Conservation (phyloP, 345 rosid genomes). For the Eucalyptus regnans region DNA sequence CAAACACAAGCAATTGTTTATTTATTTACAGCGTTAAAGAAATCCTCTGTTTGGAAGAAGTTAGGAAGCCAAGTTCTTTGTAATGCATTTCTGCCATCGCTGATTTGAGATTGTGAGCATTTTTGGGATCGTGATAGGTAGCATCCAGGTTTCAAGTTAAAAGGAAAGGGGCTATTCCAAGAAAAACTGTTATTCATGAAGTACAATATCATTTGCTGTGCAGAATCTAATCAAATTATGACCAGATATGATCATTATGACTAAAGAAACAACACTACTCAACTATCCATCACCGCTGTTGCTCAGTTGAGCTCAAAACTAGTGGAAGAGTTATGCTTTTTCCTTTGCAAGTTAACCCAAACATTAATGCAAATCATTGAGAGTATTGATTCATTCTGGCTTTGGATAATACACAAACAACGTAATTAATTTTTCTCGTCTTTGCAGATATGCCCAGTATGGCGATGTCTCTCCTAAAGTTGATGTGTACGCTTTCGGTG, state of each 20-base stretch:
- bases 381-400: background rate
- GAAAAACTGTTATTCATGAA: background rate
- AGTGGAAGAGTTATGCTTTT: background rate
- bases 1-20: background rate
- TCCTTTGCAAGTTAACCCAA: background rate
- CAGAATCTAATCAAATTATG: background rate
- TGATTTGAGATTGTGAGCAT: background rate
- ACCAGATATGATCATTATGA: background rate
- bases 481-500: slow-evolving; percentile 95
- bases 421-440: background rate
- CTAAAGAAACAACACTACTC: background rate
- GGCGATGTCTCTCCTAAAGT: slow-evolving; percentile 90
- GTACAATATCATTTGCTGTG: background rate
- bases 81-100: background rate
- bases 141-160: background rate
- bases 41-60: background rate
- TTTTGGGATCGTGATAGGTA: background rate
- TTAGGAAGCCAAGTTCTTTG: background rate
- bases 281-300: background rate
- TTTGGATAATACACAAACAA: background rate
- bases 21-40: background rate
- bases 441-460: slow-evolving; percentile 67
- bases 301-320: background rate
- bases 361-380: background rate
- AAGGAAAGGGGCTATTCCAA: background rate